Evolutionary conservation across 2,329 filamentous ascomycete genomes (phyloP).

Genomic region (Pseudogymnoascus sp.): DNA sequence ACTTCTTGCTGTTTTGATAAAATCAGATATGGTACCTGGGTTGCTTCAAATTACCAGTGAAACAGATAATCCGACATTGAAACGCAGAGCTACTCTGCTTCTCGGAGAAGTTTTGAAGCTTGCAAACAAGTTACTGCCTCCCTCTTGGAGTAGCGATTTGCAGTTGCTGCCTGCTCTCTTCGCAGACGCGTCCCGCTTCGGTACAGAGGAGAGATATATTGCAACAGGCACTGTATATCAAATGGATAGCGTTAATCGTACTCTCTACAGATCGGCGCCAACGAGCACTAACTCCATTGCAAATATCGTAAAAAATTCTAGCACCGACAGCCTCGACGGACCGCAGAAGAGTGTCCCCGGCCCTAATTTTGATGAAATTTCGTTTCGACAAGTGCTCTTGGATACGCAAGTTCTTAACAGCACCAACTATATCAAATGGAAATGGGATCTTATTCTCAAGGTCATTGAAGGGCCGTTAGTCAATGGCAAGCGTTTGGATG

Average conservation of each 20-base stretch:
- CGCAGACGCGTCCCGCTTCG: conserved; percentile 63
- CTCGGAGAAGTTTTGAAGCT: conserved; percentile 88
- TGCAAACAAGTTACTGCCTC: conserved; percentile 75
- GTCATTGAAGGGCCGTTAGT: conserved; percentile 89
- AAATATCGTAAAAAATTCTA: conserved; percentile 26
- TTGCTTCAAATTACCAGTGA: conserved; percentile 59
- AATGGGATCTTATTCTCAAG: conserved; percentile 86
- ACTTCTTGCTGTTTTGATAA: conserved; percentile 75
- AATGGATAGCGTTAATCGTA: conserved; percentile 94
- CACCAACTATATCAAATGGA: conserved; percentile 91
- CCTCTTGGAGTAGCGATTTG: conserved; percentile 70
- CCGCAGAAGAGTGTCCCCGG: conserved; percentile 43
- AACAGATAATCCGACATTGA: conserved; percentile 59
- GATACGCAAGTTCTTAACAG: conserved; percentile 83
- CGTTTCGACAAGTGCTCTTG: conserved; percentile 55
- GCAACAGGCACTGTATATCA: conserved; percentile 92
- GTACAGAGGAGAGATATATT: conserved; percentile 63
- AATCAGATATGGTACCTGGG: conserved; percentile 61
- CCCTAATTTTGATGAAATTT: conserved; percentile 49
- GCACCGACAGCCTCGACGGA: conserved; percentile 43
- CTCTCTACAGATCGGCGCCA: conserved; percentile 69
- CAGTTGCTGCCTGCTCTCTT: conserved; percentile 86
- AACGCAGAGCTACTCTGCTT: conserved; percentile 81
- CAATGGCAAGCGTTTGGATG: conserved; percentile 84
- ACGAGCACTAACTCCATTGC: conserved; percentile 18